phyloP scores from a whole-genome alignment of 805 yeast genomes.

The Yamadazyma sp. region DNA sequence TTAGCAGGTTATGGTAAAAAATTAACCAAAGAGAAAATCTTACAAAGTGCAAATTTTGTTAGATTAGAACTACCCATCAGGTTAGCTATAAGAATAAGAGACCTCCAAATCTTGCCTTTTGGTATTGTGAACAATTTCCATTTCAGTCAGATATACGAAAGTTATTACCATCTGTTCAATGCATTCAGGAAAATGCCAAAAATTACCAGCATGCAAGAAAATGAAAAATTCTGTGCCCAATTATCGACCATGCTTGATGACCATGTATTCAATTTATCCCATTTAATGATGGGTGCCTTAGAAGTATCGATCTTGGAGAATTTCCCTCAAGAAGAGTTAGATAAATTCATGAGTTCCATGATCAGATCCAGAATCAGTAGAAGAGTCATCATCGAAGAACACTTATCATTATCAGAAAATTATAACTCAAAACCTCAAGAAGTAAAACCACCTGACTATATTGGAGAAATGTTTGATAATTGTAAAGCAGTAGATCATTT shows the following conservation, averaged over 20 bases:
- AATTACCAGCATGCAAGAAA: conserved; percentile 70
- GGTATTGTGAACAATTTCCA: conserved; percentile 83
- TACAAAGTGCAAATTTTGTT: conserved; percentile 85
- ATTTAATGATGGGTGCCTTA: conserved; percentile 88
- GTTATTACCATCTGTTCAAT: conserved; percentile 85
- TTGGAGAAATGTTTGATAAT: conserved; percentile 78
- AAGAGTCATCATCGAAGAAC: conserved; percentile 89
- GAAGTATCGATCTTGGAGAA: conserved; percentile 64
- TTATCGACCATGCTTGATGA: conserved; percentile 67
- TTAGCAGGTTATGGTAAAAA: conserved; percentile 85
- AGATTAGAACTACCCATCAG: conserved; percentile 81
- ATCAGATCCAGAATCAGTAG: conserved; percentile 85
- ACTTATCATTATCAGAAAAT: conserved; percentile 70
- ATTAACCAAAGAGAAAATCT: conserved; percentile 70
- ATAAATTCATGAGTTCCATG: conserved; percentile 71
- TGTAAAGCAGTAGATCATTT: conserved; percentile 74
- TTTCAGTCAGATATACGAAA: conserved; percentile 81
- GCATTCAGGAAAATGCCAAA: conserved; percentile 71
- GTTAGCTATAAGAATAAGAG: conserved; percentile 74
- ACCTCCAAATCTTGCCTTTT: conserved; percentile 79
- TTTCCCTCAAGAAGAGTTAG: conserved; percentile 63
- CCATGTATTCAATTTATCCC: conserved; percentile 80
- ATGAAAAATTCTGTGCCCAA: conserved; percentile 65
- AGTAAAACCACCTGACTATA: conserved; percentile 50
- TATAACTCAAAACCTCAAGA: conserved; percentile 48